Percentiles rank a stretch among this genome's conserved stretches.
Evolutionary conservation across 2,329 filamentous ascomycete species (phyloP).

Genomic region (Cladosporium sphaerospermum): DNA sequence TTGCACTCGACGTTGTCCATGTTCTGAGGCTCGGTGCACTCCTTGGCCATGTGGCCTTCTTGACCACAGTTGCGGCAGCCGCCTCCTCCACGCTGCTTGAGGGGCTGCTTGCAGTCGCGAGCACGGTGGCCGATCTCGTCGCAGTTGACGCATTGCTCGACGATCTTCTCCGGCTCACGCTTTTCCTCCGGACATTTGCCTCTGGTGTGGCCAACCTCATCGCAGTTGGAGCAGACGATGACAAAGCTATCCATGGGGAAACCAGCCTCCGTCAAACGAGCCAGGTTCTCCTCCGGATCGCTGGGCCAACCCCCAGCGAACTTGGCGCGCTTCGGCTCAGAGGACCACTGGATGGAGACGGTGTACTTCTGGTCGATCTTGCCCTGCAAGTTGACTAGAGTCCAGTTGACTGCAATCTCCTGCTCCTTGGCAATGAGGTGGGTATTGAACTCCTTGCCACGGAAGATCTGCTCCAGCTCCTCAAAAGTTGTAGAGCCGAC

Average conservation of each 20-base stretch:
- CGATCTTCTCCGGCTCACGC: constrained; percentile 32
- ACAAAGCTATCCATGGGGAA: constrained; percentile 45
- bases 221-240: constrained; percentile 46
- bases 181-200: constrained; percentile 46
- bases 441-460: constrained; percentile 47
- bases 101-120: constrained; percentile 55
- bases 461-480: constrained; percentile 57
- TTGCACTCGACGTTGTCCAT: constrained; percentile 31
- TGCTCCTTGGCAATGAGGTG: constrained; percentile 59
- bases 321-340: constrained; percentile 42
- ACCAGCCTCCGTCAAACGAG: constrained; percentile 47
- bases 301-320: constrained; percentile 45
- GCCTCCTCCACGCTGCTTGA: constrained; percentile 38
- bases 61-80: constrained; percentile 29
- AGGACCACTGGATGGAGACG: constrained; percentile 43
- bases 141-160: constrained; percentile 45
- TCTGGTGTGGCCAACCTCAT: constrained; percentile 44
- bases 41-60: constrained; percentile 30
- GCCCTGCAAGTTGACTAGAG: constrained; percentile 67
- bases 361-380: constrained; percentile 48
- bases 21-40: constrained; percentile 37
- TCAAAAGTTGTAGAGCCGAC: constrained; percentile 52
- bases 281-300: constrained; percentile 44
- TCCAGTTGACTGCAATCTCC: constrained; percentile 50
- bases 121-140: constrained; percentile 49